Evolutionary conservation across 805 yeast genomes (phyloP), one percentile per base, ranked within the genome.

Genomic region (Candida silvatica): DNA sequence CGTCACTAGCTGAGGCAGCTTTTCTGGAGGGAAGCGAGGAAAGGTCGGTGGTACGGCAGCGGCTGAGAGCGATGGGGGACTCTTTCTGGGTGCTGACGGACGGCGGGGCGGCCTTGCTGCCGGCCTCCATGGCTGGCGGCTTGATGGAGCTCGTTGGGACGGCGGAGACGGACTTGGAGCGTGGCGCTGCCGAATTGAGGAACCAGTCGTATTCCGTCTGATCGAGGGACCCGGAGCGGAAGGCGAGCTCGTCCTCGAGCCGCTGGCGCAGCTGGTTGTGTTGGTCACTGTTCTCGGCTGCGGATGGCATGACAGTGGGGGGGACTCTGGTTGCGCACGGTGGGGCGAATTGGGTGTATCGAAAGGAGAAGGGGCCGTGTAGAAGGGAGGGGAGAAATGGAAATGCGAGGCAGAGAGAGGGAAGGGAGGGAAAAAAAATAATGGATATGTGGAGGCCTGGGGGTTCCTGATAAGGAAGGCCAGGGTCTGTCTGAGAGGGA

Each of bases 191-290:
- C 7, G 32, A 17, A 7, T 52, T 43, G 19, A 56, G 34, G 33
- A 54, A 53, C 61, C 61, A 56, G 32, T 56, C 60, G 27, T 45
- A 46, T 25, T 56, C 61, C 1, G 43, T 40, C 2, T 40, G 29
- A 8, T 53, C 61, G 14, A 54, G 27, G 4, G 47, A 9, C 2
- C 44, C 37, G 14, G 36, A 39, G 5, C 38, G 24, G 3, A 29
- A 35, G 6, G 46, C 35, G 5, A 56, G 40, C 37, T 56, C 61
- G 17, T 44, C 44, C 32, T 54, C 56, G 3, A 56, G 44, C 16
- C 60, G 36, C 22, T 45, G 39, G 8, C 61, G 47, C 30, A 56
- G 45, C 18, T 38, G 39, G 14, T 47, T 54, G 32, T 56, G 61
- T 29, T 56, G 58, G 2, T 38, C 32, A 20, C 35, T 44, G 19